These are phyloP conservation scores for Acer campestre DNA, from an alignment of 345 rosid genomes.

Conservation along the genomic window DNA sequence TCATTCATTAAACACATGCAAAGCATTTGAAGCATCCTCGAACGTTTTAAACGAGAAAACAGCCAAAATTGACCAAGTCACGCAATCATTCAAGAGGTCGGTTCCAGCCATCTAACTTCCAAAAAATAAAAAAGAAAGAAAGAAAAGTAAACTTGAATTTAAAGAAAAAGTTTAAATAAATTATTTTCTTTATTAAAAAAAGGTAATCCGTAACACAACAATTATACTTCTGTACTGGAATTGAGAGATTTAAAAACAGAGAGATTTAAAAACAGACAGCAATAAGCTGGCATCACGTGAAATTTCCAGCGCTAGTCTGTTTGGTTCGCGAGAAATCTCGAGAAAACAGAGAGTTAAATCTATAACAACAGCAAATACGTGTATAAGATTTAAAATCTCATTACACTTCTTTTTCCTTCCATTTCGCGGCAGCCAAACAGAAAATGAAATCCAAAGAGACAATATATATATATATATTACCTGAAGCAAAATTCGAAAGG, in stretches of 20 bases:
- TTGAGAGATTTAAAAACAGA: too few relatives aligned
- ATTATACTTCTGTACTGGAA: too few relatives aligned
- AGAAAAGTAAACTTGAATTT: background rate
- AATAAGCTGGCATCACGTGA: background rate
- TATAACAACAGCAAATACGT: background rate
- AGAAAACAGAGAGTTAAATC: background rate
- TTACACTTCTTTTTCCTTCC: background rate
- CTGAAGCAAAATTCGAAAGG: constrained; percentile 17
- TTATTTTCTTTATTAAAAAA: too few relatives aligned
- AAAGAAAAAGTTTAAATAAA: background rate
- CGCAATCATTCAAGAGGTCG: background rate
- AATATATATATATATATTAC: constrained; percentile 13
- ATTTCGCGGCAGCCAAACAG: constrained; percentile 33
- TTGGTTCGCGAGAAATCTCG: constrained; percentile 33
- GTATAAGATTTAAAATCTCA: background rate
- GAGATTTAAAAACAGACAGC: too few relatives aligned
- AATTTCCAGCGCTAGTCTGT: background rate
- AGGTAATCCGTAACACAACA: background rate
- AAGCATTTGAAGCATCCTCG: background rate
- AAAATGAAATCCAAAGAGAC: background rate
- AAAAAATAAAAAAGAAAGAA: background rate
- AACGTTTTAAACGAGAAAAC: background rate
- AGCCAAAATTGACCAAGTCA: constrained; percentile 11
- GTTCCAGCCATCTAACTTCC: background rate
- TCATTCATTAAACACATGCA: background rate